Conservation (phyloP, 495 filamentous ascomycete species). For the Xylaria flabelliformis region DNA sequence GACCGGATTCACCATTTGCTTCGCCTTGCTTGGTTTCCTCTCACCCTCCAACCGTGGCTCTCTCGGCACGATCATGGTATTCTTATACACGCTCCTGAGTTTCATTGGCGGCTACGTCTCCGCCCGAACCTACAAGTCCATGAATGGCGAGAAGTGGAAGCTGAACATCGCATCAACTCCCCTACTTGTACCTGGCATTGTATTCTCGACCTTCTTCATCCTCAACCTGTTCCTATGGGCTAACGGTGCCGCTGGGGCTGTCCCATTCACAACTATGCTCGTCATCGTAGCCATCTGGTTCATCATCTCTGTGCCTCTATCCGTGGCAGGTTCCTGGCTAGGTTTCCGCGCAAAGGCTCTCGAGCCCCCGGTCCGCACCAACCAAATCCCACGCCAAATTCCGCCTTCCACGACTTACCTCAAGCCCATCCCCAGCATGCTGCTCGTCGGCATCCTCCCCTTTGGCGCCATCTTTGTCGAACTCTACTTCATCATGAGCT, state of each 20-base stretch:
- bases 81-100: constrained; percentile 91
- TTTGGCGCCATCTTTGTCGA: constrained; percentile 98
- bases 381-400: constrained; percentile 97
- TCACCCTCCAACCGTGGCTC: constrained; percentile 95
- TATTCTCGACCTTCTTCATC: constrained; percentile 89
- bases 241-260: constrained; percentile 86
- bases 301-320: constrained; percentile 89
- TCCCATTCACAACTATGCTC: constrained; percentile 96
- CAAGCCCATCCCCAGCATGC: constrained; percentile 81
- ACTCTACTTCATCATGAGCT: constrained; percentile 97
- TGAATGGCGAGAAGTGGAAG: constrained; percentile 93
- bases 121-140: constrained; percentile 86
- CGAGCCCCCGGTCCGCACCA: constrained; percentile 85
- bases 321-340: constrained; percentile 88
- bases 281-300: constrained; percentile 95
- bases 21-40: constrained; percentile 91
- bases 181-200: constrained; percentile 80
- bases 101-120: constrained; percentile 94
- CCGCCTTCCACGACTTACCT: constrained; percentile 82
- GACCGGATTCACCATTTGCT: constrained; percentile 91
- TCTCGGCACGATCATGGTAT: constrained; percentile 85
- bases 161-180: constrained; percentile 89
- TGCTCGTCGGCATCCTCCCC: constrained; percentile 88
- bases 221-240: constrained; percentile 97
- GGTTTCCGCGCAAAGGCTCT: constrained; percentile 74